Evolutionary conservation across 176 grass and related monocot species (phyloP), one percentile per base, ranked within the genome.

Genomic region (Bromus sterilis): DNA sequence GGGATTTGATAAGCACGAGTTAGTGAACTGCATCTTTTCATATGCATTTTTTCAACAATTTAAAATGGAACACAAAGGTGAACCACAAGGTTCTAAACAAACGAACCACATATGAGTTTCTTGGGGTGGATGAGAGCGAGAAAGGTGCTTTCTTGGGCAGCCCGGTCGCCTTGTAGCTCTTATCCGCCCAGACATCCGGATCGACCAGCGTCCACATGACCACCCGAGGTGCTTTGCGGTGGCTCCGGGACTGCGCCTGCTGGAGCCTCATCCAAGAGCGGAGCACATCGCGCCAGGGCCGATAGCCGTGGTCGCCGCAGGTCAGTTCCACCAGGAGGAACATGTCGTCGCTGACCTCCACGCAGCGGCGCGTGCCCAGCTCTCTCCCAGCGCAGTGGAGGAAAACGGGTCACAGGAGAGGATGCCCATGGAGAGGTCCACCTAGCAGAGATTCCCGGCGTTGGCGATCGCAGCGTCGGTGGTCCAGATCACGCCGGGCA

Each of bases 141-240:
- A 29, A 3, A 0, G 67, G 67, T 18, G 67, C 6, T 44, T 29
- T 71, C 67, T 44, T 71, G 67, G 67, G 67, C 67, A 71, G 13
- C 24, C 67, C 39, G 67, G 67, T 71, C 37, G 25, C 67, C 67
- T 71, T 71, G 67, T 71, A 71, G 67, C 24, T 71, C 13, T 18
- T 24, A 9, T 71, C 67, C 67, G 67, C 67, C 67, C 67, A 71
- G 67, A 71, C 26, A 23, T 23, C 67, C 13, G 39, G 15, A 43
- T 71, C 67, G 67, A 13, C 67, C 67, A 71, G 67, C 67, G 39
- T 71, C 67, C 67, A 71, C 67, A 71, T 71, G 67, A 71, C 67
- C 13, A 71, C 8, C 67, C 67, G 39, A 29, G 67, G 67, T n/a
- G n/a, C n/a, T 4, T 44, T 71, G 37, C 67, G 67, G 24, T 44